Conservation (phyloP, 164 flowering plant species). For the Magnolia officinalis region DNA sequence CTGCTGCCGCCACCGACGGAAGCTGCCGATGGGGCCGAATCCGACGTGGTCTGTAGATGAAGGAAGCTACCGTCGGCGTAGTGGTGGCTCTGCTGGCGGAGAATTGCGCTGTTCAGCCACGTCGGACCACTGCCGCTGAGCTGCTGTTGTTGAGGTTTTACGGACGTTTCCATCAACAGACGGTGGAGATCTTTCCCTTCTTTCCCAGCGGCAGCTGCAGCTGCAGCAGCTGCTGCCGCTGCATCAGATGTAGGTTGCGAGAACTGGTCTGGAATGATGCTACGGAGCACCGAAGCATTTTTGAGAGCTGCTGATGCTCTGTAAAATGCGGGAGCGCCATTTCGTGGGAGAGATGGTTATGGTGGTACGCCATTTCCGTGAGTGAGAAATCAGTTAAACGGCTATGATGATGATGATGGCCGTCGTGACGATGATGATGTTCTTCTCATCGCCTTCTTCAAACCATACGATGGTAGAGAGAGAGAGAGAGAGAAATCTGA, state of each 20-base stretch:
- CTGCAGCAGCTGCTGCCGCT: constrained; percentile 6
- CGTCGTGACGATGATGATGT: background rate
- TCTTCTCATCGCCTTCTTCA: constrained; percentile 3
- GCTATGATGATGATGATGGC: background rate
- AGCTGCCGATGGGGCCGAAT: constrained; percentile 23
- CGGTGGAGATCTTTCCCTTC: constrained; percentile 16
- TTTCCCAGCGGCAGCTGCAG: constrained; percentile 9
- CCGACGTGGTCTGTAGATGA: constrained; percentile 40
- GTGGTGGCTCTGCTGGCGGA: constrained; percentile 37
- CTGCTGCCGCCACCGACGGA: constrained; percentile 10
- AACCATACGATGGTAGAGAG: background rate
- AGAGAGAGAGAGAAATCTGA: constrained; percentile 16
- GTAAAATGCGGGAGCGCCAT: constrained; percentile 41
- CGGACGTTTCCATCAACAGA: constrained; percentile 12
- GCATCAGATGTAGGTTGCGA: constrained; percentile 20
- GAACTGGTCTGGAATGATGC: constrained; percentile 19
- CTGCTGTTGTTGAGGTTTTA: constrained; percentile 13
- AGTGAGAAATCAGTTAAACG: constrained; percentile 6
- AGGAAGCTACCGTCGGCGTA: constrained; percentile 37
- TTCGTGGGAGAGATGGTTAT: constrained; percentile 36
- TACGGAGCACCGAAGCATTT: constrained; percentile 16
- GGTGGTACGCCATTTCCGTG: constrained; percentile 31
- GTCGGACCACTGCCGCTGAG: constrained; percentile 29
- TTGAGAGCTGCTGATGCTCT: constrained; percentile 26
- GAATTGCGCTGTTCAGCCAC: constrained; percentile 54